Percentiles rank a stretch among this genome's conserved stretches.
Conservation (phyloP, 768 basidiomycete genomes). For the Sutorius australiensis region DNA sequence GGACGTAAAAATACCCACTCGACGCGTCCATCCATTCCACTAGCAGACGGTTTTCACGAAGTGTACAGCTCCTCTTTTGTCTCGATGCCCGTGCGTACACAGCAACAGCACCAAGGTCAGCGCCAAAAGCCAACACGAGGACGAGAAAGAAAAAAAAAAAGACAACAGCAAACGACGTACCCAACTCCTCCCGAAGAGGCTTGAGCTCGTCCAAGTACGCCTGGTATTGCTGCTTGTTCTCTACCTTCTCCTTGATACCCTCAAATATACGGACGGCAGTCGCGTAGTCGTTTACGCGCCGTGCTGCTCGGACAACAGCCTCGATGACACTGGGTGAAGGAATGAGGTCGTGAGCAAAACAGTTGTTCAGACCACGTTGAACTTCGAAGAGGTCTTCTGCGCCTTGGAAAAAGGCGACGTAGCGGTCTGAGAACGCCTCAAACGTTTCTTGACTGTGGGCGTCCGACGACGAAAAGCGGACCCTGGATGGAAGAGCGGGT, state of each 20-base stretch:
- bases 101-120: background rate
- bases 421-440: slow-evolving; percentile 91
- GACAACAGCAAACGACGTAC: slow-evolving; percentile 39
- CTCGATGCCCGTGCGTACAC: slow-evolving; percentile 42
- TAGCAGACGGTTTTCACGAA: slow-evolving; percentile 29
- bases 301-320: slow-evolving; percentile 80
- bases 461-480: slow-evolving; percentile 41
- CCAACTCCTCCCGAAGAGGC: slow-evolving; percentile 85
- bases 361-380: slow-evolving; percentile 98
- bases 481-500: slow-evolving; percentile 38
- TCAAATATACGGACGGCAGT: slow-evolving; percentile 96
- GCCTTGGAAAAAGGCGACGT: slow-evolving; percentile 88
- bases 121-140: background rate
- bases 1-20: slow-evolving; percentile 11
- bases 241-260: slow-evolving; percentile 95
- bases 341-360: slow-evolving; percentile 97
- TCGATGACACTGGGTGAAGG: slow-evolving; percentile 81
- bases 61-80: slow-evolving; percentile 64
- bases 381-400: slow-evolving; percentile 98
- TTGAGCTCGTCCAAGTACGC: slow-evolving; percentile 90
- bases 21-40: slow-evolving; percentile 11
- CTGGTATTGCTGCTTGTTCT: slow-evolving; percentile 94
- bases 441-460: slow-evolving; percentile 87
- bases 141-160: background rate
- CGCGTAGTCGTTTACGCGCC: slow-evolving; percentile 94